Evolutionary conservation across 257 asterid species (phyloP), one percentile per base, ranked within the genome.

Genomic region (Craterostigma plantagineum): DNA sequence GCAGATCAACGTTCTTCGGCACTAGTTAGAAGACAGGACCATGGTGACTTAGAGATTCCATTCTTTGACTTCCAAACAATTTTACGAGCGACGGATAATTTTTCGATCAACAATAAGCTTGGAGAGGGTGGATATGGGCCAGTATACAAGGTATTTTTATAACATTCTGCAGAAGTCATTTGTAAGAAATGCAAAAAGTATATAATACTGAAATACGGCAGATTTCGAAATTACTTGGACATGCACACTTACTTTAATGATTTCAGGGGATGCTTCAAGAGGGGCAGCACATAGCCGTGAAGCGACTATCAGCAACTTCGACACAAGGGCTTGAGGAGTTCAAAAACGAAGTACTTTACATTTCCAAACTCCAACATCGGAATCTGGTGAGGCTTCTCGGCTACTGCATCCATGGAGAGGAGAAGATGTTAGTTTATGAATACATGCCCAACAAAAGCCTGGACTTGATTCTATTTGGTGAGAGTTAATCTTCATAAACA

Each of bases 91-190:
- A 66, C 69, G 0, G 38, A 60, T 38, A 45, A 52, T 45, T 65
- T 65, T 35, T 56, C 67, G 8, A 10, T 8, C 9, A 16, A 34
- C 16, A 66, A 50, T 41, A 62, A 57, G 46, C 56, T 66, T 10
- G 73, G 69, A 4, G 69, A 66, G 58, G 73, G 73, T 16, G 73
- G 73, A 8, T 66, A 54, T 43, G 69, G 73, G 18, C 73, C 56
- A 33, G 73, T 62, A 11, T 66, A 57, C 58, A 54, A 62, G 69
- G 69, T 62, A 45, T 18, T 16, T 35, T 43, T 18, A 5, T 4
- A 10, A n/a, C 42, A 10, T 37, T 3, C 12, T n/a, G 42, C 10
- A n/a, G n/a, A n/a, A n/a, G n/a, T n/a, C n/a, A n/a, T n/a, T n/a
- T n/a, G n/a, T n/a, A n/a, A n/a, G n/a, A n/a, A n/a, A n/a, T n/a